Evolutionary conservation across 805 yeast genomes (phyloP), one percentile per base, ranked within the genome.

Genomic region (Saccharomycopsis schoenii): DNA sequence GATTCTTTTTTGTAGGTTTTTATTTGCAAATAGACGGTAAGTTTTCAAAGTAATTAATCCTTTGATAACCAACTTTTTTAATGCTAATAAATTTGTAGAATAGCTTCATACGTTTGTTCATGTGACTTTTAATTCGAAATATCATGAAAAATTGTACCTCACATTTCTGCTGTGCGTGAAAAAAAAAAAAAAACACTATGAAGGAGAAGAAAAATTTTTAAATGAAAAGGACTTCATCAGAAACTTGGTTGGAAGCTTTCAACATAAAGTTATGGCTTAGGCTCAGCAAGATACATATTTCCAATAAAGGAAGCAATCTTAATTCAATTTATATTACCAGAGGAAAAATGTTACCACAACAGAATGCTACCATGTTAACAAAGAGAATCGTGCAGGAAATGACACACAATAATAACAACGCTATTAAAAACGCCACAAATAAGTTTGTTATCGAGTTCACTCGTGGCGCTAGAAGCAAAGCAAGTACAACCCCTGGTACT

Each of bases 391-490:
- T 47, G 52, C 52, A 24, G 52, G 52, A 25, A 47, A 21, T 47
- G 34, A 25, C n/a, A 47, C 34, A 21, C n/a, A 47, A 47, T 21
- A 47, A 47, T 47, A 47, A 47, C 21, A 47, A 47, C 21, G 52
- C 52, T 25, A 47, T 47, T 34, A 47, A 47, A 15, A 47, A 34
- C 15, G 14, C 52, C n/a, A 14, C 34, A 19, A 47, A 47, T 47
- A 47, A 21, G n/a, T 24, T 47, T 21, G 52, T 47, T 47, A 2
- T 47, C 15, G 43, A 65, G 10, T 69, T 78, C 61, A 68, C 73
- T 6, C 76, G 85, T 67, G 83, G 81, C 36, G 81, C 81, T 66
- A 76, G 85, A 67, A 80, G 83, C 11, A 76, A 74, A 60, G 41
- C 58, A 14, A 66, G 71, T 19, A 73, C 74, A 14, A 71, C 78